phyloP scores from a whole-genome alignment of 2,329 filamentous ascomycete species.

The Aspergillus quadricinctus region DNA sequence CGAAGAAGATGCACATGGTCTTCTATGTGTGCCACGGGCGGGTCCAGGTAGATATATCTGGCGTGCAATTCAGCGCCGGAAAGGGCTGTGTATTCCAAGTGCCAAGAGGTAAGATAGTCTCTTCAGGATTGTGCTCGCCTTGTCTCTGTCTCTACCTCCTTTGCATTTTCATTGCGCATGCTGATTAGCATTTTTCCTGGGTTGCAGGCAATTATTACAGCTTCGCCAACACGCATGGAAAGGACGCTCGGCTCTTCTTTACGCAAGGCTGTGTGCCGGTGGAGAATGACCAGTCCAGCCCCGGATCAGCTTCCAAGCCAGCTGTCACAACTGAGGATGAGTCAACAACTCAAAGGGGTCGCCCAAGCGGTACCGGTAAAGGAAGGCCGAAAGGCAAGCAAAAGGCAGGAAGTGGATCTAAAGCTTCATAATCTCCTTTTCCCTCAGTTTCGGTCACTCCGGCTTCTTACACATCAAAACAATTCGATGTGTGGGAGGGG shows the following conservation, averaged over 20 bases:
- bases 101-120: constrained; percentile 69
- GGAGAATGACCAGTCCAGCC: constrained; percentile 26
- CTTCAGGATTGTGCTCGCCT: background rate
- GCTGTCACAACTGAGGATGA: constrained; percentile 19
- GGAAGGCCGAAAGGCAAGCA: constrained; percentile 33
- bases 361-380: constrained; percentile 15
- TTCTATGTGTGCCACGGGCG: constrained; percentile 86
- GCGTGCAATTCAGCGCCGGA: constrained; percentile 67
- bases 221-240: constrained; percentile 74
- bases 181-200: background rate
- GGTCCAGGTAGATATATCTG: constrained; percentile 66
- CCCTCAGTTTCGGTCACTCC: background rate
- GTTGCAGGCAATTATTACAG: constrained; percentile 82
- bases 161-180: background rate
- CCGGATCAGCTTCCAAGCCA: constrained; percentile 19
- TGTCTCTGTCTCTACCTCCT: background rate
- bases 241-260: constrained; percentile 79
- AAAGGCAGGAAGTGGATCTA: constrained; percentile 17
- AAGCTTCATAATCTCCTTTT: constrained; percentile 2
- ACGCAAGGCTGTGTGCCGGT: constrained; percentile 71
- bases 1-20: constrained; percentile 91
- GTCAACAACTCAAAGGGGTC: constrained; percentile 11
- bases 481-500: background rate
- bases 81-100: constrained; percentile 93
- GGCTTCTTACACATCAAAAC: too few species aligned